Percentiles rank a stretch among this genome's conserved stretches.
Evolutionary conservation across 768 basidiomycete species (phyloP).

Genomic region (Pleurotus cornucopiae): DNA sequence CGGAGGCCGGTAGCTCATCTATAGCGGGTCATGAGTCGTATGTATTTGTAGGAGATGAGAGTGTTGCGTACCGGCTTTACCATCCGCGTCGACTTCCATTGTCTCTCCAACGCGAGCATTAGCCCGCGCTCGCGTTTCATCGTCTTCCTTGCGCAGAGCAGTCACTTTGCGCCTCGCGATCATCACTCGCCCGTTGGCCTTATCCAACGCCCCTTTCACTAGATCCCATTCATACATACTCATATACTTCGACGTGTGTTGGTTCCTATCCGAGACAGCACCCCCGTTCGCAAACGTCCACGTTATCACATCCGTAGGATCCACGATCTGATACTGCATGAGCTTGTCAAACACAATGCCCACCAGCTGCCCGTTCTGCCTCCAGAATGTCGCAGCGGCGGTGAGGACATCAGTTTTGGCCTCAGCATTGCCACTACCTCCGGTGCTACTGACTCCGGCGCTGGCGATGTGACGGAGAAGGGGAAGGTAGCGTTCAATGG

Average conservation of each 20-base stretch:
- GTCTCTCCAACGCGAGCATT: constrained; percentile 60
- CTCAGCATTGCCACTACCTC: constrained; percentile 40
- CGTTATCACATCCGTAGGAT: constrained; percentile 84
- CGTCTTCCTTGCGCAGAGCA: constrained; percentile 80
- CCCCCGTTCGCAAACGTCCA: constrained; percentile 71
- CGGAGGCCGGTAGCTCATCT: constrained; percentile 45
- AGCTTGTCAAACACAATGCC: constrained; percentile 95
- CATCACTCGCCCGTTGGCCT: constrained; percentile 85
- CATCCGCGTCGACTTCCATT: constrained; percentile 72
- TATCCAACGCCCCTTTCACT: constrained; percentile 78
- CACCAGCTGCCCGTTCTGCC: constrained; percentile 79
- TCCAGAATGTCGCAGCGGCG: constrained; percentile 78
- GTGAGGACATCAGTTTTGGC: constrained; percentile 70
- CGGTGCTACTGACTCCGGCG: constrained; percentile 32
- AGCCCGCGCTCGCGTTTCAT: constrained; percentile 73
- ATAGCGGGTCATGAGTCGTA: constrained; percentile 1
- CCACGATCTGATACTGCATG: constrained; percentile 97
- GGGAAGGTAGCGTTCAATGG: constrained; percentile 89
- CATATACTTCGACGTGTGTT: constrained; percentile 36
- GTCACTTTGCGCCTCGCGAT: constrained; percentile 73
- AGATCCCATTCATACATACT: constrained; percentile 82
- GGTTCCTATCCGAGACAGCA: constrained; percentile 31
- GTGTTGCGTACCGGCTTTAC: constrained; percentile 37
- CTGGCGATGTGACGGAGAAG: constrained; percentile 65
- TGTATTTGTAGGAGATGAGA: not conserved